A percentile compares a stretch with the other conserved stretches of the same genome.
These are phyloP conservation scores for Hypoxylon trugodes DNA, from an alignment of 495 filamentous ascomycete species.

Conservation along the genomic window DNA sequence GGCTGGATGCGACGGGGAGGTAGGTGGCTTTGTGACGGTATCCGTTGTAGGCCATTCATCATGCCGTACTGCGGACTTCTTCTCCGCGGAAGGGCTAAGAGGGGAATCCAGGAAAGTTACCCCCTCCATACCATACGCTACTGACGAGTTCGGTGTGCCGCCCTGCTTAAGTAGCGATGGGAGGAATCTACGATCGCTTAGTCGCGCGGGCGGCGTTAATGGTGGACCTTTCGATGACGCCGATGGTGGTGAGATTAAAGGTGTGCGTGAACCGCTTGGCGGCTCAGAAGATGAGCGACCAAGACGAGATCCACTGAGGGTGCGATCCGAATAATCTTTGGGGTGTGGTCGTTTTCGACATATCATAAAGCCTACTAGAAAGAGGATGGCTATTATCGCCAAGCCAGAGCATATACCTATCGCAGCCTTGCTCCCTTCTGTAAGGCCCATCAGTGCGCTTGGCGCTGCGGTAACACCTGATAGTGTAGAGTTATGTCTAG, in stretches of 20 bases:
- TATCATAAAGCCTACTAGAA: constrained; percentile 48
- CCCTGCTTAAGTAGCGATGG: constrained; percentile 47
- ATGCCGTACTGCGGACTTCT: constrained; percentile 41
- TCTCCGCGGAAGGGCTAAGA: constrained; percentile 44
- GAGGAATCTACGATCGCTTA: constrained; percentile 54
- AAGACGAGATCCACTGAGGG: constrained; percentile 22
- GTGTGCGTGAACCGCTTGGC: constrained; percentile 46
- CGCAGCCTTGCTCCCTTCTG: constrained; percentile 50
- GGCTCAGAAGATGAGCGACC: constrained; percentile 30
- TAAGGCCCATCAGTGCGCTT: constrained; percentile 36
- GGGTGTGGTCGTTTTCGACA: constrained; percentile 40
- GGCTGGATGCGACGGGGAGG: constrained; percentile 22
- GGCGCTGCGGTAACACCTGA: constrained; percentile 12
- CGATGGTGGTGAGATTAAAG: constrained; percentile 48
- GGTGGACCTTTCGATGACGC: constrained; percentile 33
- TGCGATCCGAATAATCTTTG: constrained; percentile 19
- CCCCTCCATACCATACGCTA: constrained; percentile 3
- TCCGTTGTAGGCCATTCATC: constrained; percentile 33
- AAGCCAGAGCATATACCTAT: constrained; percentile 52
- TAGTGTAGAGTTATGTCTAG: constrained; percentile 21
- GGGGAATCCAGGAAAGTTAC: constrained; percentile 38
- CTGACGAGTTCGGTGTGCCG: constrained; percentile 38
- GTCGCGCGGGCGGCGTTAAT: constrained; percentile 53
- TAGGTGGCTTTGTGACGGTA: constrained; percentile 15
- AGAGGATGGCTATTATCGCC: constrained; percentile 45